Evolutionary conservation across 768 basidiomycete species (phyloP).

Genomic region (Serendipita vermifera): DNA sequence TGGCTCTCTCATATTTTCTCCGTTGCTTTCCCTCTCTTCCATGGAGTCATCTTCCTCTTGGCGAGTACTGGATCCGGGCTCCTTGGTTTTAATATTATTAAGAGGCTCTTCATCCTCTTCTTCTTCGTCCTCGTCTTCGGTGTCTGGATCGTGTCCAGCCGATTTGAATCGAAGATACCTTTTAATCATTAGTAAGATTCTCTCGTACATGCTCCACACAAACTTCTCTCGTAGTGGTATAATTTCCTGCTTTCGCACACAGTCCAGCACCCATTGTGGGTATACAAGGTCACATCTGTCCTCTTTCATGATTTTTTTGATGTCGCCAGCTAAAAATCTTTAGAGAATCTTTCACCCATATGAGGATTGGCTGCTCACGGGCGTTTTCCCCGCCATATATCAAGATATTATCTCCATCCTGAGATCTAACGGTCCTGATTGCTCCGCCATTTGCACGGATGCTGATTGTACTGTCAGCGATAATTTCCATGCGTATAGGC

Average conservation of each 20-base stretch:
- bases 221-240: conserved; percentile 60
- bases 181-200: conserved; percentile 1
- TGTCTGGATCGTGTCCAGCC: conserved; percentile 22
- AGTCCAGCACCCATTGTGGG: conserved; percentile 74
- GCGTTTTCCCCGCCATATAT: conserved; percentile 58
- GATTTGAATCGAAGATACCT: not conserved
- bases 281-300: conserved; percentile 58
- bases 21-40: conserved; percentile 23
- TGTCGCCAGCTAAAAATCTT: conserved; percentile 45
- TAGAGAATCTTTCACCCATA: not conserved
- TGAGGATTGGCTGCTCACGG: conserved; percentile 38
- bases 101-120: conserved; percentile 21
- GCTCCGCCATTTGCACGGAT: conserved; percentile 6
- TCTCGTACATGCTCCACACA: conserved; percentile 9
- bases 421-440: not conserved
- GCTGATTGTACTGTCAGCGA: not conserved
- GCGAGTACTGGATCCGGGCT: too few relatives aligned
- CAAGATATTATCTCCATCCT: conserved; percentile 26
- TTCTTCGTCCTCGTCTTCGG: conserved; percentile 21
- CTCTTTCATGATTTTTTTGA: conserved; percentile 59
- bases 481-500: not conserved
- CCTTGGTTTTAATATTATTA: conserved; percentile 12
- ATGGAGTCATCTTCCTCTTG: conserved; percentile 18
- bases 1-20: conserved; percentile 43
- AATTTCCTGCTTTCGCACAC: conserved; percentile 41